Conservation (phyloP, 441 rosid species). For the Pelargonium citronellum region DNA sequence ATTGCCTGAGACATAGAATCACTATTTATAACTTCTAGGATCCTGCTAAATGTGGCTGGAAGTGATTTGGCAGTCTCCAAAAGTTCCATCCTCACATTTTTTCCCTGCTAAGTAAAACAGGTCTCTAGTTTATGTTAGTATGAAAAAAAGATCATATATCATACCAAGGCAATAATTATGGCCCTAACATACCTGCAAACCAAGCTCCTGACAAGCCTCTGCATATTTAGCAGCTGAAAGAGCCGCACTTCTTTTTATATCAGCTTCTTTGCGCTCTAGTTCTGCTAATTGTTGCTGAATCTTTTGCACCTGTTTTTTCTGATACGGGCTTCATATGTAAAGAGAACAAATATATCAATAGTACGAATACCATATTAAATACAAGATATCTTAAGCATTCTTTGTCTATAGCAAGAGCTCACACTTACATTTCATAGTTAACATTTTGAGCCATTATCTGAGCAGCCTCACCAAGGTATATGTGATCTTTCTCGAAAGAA, state of each 20-base stretch:
- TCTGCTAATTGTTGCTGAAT: conserved; percentile 83
- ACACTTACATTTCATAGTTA: conserved; percentile 82
- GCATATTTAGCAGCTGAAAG: conserved; percentile 75
- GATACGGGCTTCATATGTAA: conserved; percentile 62
- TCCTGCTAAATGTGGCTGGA: conserved; percentile 65
- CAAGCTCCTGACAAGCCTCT: conserved; percentile 96
- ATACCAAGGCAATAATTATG: conserved; percentile 17
- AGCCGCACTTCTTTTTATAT: conserved; percentile 76
- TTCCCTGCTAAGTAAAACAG: conserved; percentile 51
- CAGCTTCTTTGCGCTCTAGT: conserved; percentile 91
- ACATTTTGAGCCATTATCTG: conserved; percentile 85
- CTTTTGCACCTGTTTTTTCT: conserved; percentile 92
- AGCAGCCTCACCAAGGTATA: conserved; percentile 94
- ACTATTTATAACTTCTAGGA: conserved; percentile 68
- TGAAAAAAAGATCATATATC: conserved; percentile 11
- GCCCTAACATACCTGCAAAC: conserved; percentile 54
- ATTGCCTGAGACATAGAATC: conserved; percentile 61
- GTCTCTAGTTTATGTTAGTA: conserved; percentile 14
- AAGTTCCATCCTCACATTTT: conserved; percentile 83
- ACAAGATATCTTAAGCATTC: not conserved
- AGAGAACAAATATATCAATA: conserved; percentile 17
- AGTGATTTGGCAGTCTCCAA: conserved; percentile 85
- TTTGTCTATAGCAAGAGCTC: conserved; percentile 9
- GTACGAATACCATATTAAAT: conserved; percentile 5
- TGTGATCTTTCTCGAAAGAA: conserved; percentile 75